Conservation (phyloP, 2,329 filamentous ascomycete species). For the Pseudocercospora pini-densiflorae region DNA sequence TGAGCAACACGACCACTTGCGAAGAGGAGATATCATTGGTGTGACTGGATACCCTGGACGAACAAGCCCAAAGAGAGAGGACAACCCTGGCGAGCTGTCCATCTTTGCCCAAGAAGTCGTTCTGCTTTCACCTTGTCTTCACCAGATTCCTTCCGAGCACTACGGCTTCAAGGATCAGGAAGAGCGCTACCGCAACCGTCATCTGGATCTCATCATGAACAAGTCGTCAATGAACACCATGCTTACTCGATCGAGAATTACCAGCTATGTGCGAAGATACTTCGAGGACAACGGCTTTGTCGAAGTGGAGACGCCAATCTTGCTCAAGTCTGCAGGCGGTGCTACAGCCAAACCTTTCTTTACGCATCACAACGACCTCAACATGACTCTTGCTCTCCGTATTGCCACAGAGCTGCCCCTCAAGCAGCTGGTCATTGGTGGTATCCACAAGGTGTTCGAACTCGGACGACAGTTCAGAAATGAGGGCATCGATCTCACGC, state of each 20-base stretch:
- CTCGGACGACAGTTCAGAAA: slow-evolving; percentile 96
- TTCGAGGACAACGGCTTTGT: slow-evolving; percentile 85
- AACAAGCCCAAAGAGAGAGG: slow-evolving; percentile 81
- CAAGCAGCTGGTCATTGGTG: slow-evolving; percentile 95
- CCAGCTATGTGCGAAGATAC: slow-evolving; percentile 85
- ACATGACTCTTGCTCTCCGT: slow-evolving; percentile 94
- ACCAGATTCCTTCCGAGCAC: slow-evolving; percentile 86
- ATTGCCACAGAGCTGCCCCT: slow-evolving; percentile 95
- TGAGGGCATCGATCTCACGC: slow-evolving; percentile 86
- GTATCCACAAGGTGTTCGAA: slow-evolving; percentile 93
- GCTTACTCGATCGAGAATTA: slow-evolving; percentile 82
- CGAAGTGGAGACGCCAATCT: slow-evolving; percentile 96
- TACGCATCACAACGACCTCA: slow-evolving; percentile 93
- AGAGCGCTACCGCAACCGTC: slow-evolving; percentile 88
- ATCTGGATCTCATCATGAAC: slow-evolving; percentile 98
- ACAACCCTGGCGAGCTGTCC: slow-evolving; percentile 78
- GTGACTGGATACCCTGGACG: slow-evolving; percentile 82
- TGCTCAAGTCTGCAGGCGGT: slow-evolving; percentile 93
- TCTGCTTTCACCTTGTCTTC: slow-evolving; percentile 87
- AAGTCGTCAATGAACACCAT: slow-evolving; percentile 82
- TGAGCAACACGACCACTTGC: slow-evolving; percentile 85
- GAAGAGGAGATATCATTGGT: slow-evolving; percentile 91
- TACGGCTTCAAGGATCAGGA: slow-evolving; percentile 97
- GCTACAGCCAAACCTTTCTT: slow-evolving; percentile 94
- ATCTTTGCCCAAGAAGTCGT: slow-evolving; percentile 88